Evolutionary conservation across 2,329 filamentous ascomycete genomes (phyloP).

Genomic region (Remersonia thermophila): DNA sequence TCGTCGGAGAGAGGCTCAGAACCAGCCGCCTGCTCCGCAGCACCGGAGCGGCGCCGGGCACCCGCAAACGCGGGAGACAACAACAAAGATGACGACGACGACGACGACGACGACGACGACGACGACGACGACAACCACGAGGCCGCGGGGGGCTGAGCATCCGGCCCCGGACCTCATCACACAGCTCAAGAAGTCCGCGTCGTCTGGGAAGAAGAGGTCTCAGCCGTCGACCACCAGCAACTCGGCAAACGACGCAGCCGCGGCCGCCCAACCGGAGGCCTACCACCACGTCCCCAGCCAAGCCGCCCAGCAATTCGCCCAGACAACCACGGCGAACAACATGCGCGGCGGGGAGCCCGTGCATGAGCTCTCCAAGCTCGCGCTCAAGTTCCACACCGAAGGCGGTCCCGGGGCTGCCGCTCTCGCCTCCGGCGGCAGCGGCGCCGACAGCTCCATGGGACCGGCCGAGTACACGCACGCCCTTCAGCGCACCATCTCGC

Average conservation of each 20-base stretch:
- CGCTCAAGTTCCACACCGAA: constrained; percentile 27
- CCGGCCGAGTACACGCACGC: constrained; percentile 25
- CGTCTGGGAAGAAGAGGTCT: constrained; percentile 7
- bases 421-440: constrained; percentile 16
- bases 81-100: background rate
- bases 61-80: background rate
- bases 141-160: no score
- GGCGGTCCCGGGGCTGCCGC: constrained; percentile 21
- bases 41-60: background rate
- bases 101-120: background rate
- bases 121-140: background rate
- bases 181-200: background rate
- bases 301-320: constrained; percentile 42
- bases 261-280: constrained; percentile 1
- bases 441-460: no score
- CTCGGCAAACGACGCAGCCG: background rate
- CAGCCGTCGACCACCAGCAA: background rate
- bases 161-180: background rate
- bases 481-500: constrained; percentile 27
- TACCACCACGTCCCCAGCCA: constrained; percentile 40
- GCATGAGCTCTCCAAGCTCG: constrained; percentile 32
- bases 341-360: constrained; percentile 18
- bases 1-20: constrained; percentile 2
- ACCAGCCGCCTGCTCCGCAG: background rate
- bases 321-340: constrained; percentile 36